These are phyloP conservation scores for Podila horticola DNA, from an alignment of 192 early-diverging fungal genomes.

Conservation along the genomic window DNA sequence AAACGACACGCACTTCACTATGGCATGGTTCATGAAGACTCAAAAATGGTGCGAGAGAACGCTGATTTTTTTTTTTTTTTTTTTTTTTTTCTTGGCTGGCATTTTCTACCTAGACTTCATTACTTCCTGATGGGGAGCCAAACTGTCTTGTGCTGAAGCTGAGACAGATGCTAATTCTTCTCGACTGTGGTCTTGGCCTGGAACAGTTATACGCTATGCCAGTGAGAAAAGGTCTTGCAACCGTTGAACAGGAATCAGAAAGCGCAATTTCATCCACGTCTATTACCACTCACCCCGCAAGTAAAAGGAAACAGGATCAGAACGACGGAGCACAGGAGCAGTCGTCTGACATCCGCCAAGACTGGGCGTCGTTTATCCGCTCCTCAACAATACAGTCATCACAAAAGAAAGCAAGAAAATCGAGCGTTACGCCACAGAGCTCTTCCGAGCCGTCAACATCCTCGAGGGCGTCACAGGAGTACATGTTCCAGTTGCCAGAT, in stretches of 20 bases:
- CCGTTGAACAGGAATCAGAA: slow-evolving; percentile 23
- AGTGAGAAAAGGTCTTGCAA: slow-evolving; percentile 28
- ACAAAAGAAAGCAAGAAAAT: slow-evolving; percentile 16
- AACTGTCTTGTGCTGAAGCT: slow-evolving; percentile 55
- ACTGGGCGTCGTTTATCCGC: slow-evolving; percentile 46
- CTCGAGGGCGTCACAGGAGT: slow-evolving; percentile 15
- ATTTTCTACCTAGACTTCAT: slow-evolving; percentile 23
- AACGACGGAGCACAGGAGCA: background rate
- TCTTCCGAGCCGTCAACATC: background rate
- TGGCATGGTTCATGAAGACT: background rate
- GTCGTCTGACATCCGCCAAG: slow-evolving; percentile 32
- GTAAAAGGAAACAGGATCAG: background rate
- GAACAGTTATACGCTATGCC: slow-evolving; percentile 50
- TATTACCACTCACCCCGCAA: background rate
- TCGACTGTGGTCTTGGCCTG: slow-evolving; percentile 55
- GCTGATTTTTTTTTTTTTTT: too few relatives aligned
- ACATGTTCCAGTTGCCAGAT: slow-evolving; percentile 55
- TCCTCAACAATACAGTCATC: slow-evolving; percentile 14
- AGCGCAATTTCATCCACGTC: background rate
- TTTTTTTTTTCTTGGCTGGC: background rate
- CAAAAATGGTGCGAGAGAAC: too few relatives aligned
- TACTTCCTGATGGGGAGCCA: slow-evolving; percentile 43
- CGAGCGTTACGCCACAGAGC: background rate
- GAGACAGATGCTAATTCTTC: slow-evolving; percentile 52
- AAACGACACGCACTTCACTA: background rate